These are phyloP conservation scores for Hordeum vulgare DNA, from an alignment of 176 grass and related monocot species.

Conservation along the genomic window DNA sequence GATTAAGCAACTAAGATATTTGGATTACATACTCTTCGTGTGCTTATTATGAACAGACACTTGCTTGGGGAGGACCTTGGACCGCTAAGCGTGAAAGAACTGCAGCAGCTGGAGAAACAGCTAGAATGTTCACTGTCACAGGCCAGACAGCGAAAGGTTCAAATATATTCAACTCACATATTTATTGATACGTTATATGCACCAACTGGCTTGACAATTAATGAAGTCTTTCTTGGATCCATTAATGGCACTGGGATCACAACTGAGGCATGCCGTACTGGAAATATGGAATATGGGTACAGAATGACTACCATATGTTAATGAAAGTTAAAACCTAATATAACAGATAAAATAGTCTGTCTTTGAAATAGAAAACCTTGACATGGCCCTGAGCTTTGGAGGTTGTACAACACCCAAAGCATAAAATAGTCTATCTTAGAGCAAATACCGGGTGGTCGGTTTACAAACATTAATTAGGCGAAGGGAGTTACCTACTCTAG, in stretches of 20 bases:
- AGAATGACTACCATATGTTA: neutral
- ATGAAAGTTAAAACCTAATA: neutral
- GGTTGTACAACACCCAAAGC: neutral
- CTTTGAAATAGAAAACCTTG: neutral
- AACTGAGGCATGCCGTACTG: neutral
- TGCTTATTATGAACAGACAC: slow-evolving; percentile 46
- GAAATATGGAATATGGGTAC: neutral
- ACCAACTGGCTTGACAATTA: neutral
- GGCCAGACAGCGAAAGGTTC: slow-evolving; percentile 78
- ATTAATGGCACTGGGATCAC: neutral
- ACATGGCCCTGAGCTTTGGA: neutral
- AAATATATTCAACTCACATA: neutral
- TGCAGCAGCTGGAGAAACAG: slow-evolving; percentile 90
- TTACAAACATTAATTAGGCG: neutral
- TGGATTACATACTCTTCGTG: neutral
- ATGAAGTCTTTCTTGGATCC: neutral
- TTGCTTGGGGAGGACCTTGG: slow-evolving; percentile 96
- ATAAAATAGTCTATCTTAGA: neutral
- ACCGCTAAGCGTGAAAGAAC: slow-evolving; percentile 84
- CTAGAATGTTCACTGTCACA: slow-evolving; percentile 84
- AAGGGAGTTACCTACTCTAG: no score
- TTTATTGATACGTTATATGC: neutral
- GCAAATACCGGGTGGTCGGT: neutral
- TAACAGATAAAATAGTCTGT: neutral
- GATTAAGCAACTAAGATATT: neutral